Base-by-base conservation (phyloP, 108 stramenopile species). In the Schizochytrium sp. region DNA sequence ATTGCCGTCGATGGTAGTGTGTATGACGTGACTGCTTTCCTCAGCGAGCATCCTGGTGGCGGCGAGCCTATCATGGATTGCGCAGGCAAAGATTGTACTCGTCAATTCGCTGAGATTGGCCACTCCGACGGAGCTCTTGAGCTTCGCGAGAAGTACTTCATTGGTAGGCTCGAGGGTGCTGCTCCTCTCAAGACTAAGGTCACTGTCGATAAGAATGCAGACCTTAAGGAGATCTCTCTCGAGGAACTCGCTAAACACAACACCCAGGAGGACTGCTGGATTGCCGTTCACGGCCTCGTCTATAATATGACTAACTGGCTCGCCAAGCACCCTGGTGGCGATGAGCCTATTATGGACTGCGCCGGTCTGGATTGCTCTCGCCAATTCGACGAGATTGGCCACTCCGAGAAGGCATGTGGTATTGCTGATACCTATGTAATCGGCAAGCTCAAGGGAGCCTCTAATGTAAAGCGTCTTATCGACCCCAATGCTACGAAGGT, bases 291-390 rank as follows among this genome's bases (percentile, higher is more conserved):
- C n/a, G 93, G 93, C 8, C 93, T 94, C 58, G 83, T 94, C 49
- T 94, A 94, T 73, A 93, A 94, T 89, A 90, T 94, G 19, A 94
- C 94, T 40, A 64, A 90, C 60, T 94, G 93, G 56, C 72, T 88
- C 60, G 38, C 72, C 28, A 72, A 92, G 50, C 94, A 94, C 73
- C 94, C 94, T 17, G 94, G 93, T 3, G 94, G 94, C 4, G 69
- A 60, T 38, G 92, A 93, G 42, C 53, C 93, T 38, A 56, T 92
- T 57, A 19, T 92, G 38, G 91, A 91, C 13, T 88, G 90, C 7
- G 46, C 61, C 17, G 94, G 94, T 5, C 46, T 90, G 41, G 94
- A 93, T 47, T 4, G 42, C 87, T 12, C 4, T 3, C 55, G 56
- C 8, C 58, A 93, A n/a, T 94, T 94, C 87, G 91, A 91, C 73